Conservation (phyloP, 768 basidiomycete genomes). For the Pulveroboletus frians region DNA sequence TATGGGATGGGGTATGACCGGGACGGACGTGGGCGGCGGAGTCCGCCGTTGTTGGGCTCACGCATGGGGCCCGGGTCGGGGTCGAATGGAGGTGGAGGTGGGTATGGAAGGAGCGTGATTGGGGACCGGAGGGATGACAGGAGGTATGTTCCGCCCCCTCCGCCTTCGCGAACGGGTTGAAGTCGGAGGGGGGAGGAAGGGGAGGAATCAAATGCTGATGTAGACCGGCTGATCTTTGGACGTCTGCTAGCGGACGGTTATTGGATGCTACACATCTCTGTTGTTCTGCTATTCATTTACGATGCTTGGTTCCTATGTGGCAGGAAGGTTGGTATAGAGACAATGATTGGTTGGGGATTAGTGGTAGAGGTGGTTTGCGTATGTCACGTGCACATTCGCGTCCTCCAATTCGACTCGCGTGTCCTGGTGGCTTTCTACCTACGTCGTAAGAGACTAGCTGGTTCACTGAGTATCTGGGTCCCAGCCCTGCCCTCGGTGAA, state of each 20-base stretch:
- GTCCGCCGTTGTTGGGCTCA: slow-evolving; percentile 22
- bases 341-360: background rate
- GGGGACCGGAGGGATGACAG: slow-evolving; percentile 33
- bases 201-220: background rate
- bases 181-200: background rate
- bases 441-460: too few relatives aligned
- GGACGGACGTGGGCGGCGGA: slow-evolving; percentile 23
- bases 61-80: slow-evolving; percentile 13
- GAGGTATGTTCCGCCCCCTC: slow-evolving; percentile 32
- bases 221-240: background rate
- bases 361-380: background rate
- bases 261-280: background rate
- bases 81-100: background rate
- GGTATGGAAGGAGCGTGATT: slow-evolving; percentile 16
- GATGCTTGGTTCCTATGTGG: background rate
- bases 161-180: slow-evolving; percentile 15
- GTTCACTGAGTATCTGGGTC: too few relatives aligned
- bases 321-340: background rate
- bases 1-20: slow-evolving; percentile 37
- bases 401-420: too few relatives aligned
- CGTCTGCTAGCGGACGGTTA: background rate
- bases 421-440: too few relatives aligned
- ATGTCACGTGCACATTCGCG: too few relatives aligned
- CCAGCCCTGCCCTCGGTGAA: too few relatives aligned
- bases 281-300: background rate